These are phyloP conservation scores for Cerioporus squamosus DNA, from an alignment of 1,284 basidiomycete genomes.

Conservation along the genomic window DNA sequence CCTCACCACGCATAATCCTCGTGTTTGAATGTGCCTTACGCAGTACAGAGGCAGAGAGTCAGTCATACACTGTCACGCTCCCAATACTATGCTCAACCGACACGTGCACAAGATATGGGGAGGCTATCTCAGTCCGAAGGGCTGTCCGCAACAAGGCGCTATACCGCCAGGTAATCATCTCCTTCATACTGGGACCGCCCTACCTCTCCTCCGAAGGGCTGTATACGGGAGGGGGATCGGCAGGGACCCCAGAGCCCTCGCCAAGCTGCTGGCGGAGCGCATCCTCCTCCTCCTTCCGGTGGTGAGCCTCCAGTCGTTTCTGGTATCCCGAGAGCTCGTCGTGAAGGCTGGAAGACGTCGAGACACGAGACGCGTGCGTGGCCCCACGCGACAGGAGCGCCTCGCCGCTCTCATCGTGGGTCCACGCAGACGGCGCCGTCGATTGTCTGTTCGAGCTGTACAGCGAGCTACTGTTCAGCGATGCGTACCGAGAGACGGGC, in stretches of 20 bases:
- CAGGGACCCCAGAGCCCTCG: slow-evolving; percentile 15
- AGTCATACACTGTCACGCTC: too few relatives aligned
- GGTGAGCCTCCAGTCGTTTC: slow-evolving; percentile 33
- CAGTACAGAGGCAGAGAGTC: too few relatives aligned
- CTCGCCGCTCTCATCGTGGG: slow-evolving; percentile 15
- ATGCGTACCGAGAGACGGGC: slow-evolving; percentile 7
- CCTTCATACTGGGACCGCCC: not conserved
- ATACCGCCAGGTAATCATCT: not conserved
- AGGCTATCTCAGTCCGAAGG: too few relatives aligned
- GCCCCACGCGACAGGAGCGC: slow-evolving; percentile 22
- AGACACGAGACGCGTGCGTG: slow-evolving; percentile 22
- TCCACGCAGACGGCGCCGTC: slow-evolving; percentile 23
- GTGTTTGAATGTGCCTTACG: too few relatives aligned
- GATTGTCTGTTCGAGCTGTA: slow-evolving; percentile 5
- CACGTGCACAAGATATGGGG: too few relatives aligned
- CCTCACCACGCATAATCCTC: too few relatives aligned
- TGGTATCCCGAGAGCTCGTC: slow-evolving; percentile 33
- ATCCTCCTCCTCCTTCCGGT: slow-evolving; percentile 28
- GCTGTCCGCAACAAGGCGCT: too few relatives aligned
- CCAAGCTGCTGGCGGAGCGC: slow-evolving; percentile 14
- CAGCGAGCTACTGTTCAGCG: slow-evolving; percentile 4
- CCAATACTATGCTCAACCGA: too few relatives aligned
- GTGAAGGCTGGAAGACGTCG: slow-evolving; percentile 22
- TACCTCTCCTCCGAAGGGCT: slow-evolving; percentile 15
- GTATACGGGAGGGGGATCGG: slow-evolving; percentile 34